Evolutionary conservation across 768 basidiomycete species (phyloP), one percentile per base, ranked within the genome.

Genomic region (Calocybe gangraenosa): DNA sequence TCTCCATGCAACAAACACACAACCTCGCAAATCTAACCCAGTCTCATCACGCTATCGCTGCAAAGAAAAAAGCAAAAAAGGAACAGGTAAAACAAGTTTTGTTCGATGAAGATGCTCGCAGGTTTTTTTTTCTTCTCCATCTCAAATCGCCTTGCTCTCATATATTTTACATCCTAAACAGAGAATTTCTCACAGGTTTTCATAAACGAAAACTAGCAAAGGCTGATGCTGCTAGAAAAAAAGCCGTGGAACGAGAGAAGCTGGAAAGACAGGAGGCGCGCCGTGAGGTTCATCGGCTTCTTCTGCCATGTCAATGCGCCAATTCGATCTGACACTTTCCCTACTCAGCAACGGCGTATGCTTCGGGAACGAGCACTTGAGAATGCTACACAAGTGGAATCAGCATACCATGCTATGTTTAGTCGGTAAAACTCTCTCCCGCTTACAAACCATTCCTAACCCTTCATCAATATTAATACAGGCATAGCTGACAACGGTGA

Each of bases 161-260:
- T 11, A 11, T 11, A 6, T 11, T 6, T 11, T 28, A 6, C 25
- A 5, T 11, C 25, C 11, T 57, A 46, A 49, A 44, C 37, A 94
- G 92, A 59, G 86, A 94, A 48, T 96, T 87, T 65, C 68, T 96
- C 60, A 94, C 92, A 14, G 93, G 93, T 20, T 96, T 96, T 62
- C 86, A 87, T 63, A 94, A 94, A 66, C 81, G 93, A 55, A 96
- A 95, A 65, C 66, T 92, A 40, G 84, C 82, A 48, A 90, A 87
- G 62, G 76, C 81, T 51, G 89, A 94, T 55, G 84, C 78, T 39
- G 77, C 83, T 35, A 81, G 79, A 55, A 75, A 80, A 53, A 85
- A 78, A 62, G 89, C 90, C 10, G 66, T 76, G 50, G 81, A 90
- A 57, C 70, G 84, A 52, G 86, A 91, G 57, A 90, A 88, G 60